Percentiles rank a stretch among this genome's conserved stretches.
These are phyloP conservation scores for Agaricales sp. DNA, from an alignment of 1,284 basidiomycete genomes.

Conservation along the genomic window DNA sequence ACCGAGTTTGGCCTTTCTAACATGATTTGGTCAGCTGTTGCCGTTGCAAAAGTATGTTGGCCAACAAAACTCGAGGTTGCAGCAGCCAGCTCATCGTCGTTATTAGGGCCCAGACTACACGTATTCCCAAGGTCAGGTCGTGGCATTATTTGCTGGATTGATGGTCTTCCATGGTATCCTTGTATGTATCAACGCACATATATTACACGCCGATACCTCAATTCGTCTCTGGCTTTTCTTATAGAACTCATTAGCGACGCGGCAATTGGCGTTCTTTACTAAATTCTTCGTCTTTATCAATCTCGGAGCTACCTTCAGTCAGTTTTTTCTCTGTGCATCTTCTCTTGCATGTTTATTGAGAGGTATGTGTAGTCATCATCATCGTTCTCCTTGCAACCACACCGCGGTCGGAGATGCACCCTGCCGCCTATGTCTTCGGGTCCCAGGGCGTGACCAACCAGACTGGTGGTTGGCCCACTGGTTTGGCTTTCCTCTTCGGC, in stretches of 20 bases:
- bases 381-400: conserved; percentile 79
- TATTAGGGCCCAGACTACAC: conserved; percentile 35
- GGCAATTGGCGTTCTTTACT: conserved; percentile 70
- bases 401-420: conserved; percentile 72
- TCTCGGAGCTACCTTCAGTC: conserved; percentile 60
- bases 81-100: background rate
- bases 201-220: background rate
- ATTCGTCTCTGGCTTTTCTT: conserved; percentile 1
- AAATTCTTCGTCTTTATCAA: conserved; percentile 83
- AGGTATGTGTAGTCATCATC: conserved; percentile 51
- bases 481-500: conserved; percentile 82
- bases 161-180: conserved; percentile 67
- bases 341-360: conserved; percentile 6
- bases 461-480: conserved; percentile 74
- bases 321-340: conserved; percentile 14
- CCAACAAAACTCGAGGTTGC: conserved; percentile 1
- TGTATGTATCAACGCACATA: conserved; percentile 25
- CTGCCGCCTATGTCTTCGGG: conserved; percentile 72
- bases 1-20: conserved; percentile 84
- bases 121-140: conserved; percentile 50
- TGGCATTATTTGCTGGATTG: conserved; percentile 67
- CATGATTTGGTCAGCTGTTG: conserved; percentile 82
- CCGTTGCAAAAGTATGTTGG: conserved; percentile 35
- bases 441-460: conserved; percentile 57
- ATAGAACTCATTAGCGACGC: conserved; percentile 79